A percentile compares a stretch with the other conserved stretches of the same genome.
These are phyloP conservation scores for Mycena rosella DNA, from an alignment of 768 basidiomycete species.

Conservation along the genomic window DNA sequence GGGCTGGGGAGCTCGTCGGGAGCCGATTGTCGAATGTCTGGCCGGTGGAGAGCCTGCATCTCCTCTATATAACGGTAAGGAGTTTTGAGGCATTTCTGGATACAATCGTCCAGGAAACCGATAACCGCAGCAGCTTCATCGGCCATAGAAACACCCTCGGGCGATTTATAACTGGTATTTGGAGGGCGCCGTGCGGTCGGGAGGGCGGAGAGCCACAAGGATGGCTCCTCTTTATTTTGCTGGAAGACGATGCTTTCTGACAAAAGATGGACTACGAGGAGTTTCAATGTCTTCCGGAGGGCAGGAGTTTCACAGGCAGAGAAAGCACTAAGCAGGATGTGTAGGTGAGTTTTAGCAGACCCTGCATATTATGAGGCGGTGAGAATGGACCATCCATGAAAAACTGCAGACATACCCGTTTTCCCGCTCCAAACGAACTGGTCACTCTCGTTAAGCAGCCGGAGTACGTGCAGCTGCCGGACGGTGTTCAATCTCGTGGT, in stretches of 20 bases:
- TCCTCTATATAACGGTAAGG: constrained; percentile 91
- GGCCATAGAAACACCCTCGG: constrained; percentile 64
- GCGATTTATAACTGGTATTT: constrained; percentile 51
- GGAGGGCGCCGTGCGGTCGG: constrained; percentile 54
- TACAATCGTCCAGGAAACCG: constrained; percentile 87
- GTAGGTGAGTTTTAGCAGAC: constrained; percentile 73
- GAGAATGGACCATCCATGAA: constrained; percentile 1
- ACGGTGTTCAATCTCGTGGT: constrained; percentile 56
- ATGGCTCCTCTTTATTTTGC: constrained; percentile 77
- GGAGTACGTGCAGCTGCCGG: constrained; percentile 82
- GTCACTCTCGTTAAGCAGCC: constrained; percentile 79
- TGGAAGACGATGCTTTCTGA: constrained; percentile 84
- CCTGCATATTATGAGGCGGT: constrained; percentile 43
- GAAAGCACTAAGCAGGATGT: constrained; percentile 78
- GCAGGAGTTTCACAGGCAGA: constrained; percentile 62
- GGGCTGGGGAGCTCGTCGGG: constrained; percentile 70
- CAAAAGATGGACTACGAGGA: constrained; percentile 75
- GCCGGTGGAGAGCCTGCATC: constrained; percentile 51
- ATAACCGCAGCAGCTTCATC: constrained; percentile 71
- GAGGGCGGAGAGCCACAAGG: constrained; percentile 79
- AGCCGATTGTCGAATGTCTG: constrained; percentile 30
- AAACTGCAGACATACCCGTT: constrained; percentile 61
- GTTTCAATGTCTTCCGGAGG: constrained; percentile 59
- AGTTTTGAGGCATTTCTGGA: constrained; percentile 83
- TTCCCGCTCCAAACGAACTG: constrained; percentile 86